These are phyloP conservation scores for Clitopilus hobsonii DNA, from an alignment of 768 basidiomycete genomes.

Conservation along the genomic window DNA sequence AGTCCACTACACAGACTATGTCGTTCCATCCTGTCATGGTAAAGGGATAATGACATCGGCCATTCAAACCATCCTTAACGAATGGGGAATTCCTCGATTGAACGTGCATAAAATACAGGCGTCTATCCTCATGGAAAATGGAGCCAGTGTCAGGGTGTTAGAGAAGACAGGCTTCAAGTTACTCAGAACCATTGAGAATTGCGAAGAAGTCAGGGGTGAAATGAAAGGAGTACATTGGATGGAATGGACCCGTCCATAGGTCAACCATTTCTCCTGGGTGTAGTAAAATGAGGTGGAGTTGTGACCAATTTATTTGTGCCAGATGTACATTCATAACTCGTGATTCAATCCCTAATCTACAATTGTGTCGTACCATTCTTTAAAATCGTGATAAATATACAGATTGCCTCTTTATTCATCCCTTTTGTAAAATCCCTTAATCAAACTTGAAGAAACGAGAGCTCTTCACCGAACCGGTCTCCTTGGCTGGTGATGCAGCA, in stretches of 20 bases:
- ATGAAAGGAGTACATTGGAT: slow-evolving; percentile 5
- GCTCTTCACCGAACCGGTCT: neutral
- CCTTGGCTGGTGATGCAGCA: neutral
- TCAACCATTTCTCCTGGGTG: slow-evolving; percentile 10
- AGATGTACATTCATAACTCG: no score
- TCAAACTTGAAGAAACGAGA: neutral
- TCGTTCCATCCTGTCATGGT: slow-evolving; percentile 9
- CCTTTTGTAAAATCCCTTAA: no score
- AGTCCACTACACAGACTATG: slow-evolving; percentile 2
- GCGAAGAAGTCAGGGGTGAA: slow-evolving; percentile 6
- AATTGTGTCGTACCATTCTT: no score
- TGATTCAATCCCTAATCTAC: no score
- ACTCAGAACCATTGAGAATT: neutral
- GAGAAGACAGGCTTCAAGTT: slow-evolving; percentile 8
- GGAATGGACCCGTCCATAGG: slow-evolving; percentile 5
- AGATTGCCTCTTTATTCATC: no score
- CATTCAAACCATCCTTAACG: slow-evolving; percentile 3
- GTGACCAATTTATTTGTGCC: no score
- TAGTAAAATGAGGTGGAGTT: neutral
- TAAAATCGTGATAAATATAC: no score
- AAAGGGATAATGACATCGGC: slow-evolving; percentile 11
- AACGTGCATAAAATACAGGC: slow-evolving; percentile 7
- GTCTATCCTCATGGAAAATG: slow-evolving; percentile 8
- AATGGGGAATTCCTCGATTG: slow-evolving; percentile 8
- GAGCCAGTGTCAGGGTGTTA: slow-evolving; percentile 9